Conservation (phyloP, 1,284 basidiomycete species). For the Microbotryum lychnidis-dioicae region DNA sequence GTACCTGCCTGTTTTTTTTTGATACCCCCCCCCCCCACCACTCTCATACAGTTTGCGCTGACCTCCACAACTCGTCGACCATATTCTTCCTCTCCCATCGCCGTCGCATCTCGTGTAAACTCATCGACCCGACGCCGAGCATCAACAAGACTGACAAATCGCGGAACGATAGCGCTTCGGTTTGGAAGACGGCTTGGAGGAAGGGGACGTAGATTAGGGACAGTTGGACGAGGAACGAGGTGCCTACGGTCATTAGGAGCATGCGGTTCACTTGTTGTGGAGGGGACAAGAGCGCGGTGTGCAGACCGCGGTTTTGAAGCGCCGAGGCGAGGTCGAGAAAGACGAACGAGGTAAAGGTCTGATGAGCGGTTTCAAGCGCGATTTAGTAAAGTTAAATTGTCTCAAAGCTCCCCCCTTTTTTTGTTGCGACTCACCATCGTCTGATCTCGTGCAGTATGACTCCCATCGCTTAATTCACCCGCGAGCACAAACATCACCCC, state of each 20-base stretch:
- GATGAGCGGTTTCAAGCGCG: not conserved
- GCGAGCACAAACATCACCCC: slow-evolving; percentile 84
- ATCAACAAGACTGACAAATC: slow-evolving; percentile 66
- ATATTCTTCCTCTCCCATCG: slow-evolving; percentile 57
- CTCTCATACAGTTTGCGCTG: not conserved
- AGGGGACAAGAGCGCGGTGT: slow-evolving; percentile 45
- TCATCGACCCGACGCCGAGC: slow-evolving; percentile 62
- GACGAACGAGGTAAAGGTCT: slow-evolving; percentile 96
- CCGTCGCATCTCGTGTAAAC: slow-evolving; percentile 69
- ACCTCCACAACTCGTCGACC: slow-evolving; percentile 25
- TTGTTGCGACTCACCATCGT: slow-evolving; percentile 63
- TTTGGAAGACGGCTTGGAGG: slow-evolving; percentile 90
- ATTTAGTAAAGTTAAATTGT: too few species aligned
- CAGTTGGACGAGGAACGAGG: slow-evolving; percentile 75
- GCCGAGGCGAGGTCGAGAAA: slow-evolving; percentile 94
- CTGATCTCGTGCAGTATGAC: slow-evolving; percentile 74
- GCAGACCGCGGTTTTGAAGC: slow-evolving; percentile 83
- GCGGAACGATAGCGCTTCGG: slow-evolving; percentile 59
- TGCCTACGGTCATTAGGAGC: slow-evolving; percentile 75
- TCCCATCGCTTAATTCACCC: slow-evolving; percentile 69
- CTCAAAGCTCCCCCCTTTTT: too few species aligned
- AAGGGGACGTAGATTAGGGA: slow-evolving; percentile 80
- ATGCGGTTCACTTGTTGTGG: slow-evolving; percentile 70
- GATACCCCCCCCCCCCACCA: too few species aligned
- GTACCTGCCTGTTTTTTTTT: too few species aligned